These are phyloP conservation scores for Lachnellula subtilissima DNA, from an alignment of 2,329 filamentous ascomycete species.

Conservation along the genomic window DNA sequence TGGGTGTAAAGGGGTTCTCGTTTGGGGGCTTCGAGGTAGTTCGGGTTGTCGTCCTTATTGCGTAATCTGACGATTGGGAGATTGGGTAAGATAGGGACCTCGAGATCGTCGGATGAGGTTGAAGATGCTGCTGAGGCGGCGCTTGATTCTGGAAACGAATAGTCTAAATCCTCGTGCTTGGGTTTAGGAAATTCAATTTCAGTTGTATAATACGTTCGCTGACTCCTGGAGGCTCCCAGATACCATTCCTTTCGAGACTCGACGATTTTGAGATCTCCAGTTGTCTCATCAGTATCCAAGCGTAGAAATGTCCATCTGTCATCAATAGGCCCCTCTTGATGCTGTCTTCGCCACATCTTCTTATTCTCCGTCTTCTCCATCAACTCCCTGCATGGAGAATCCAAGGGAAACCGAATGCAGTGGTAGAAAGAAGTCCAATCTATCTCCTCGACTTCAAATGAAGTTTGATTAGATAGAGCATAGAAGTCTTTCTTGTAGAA, in stretches of 20 bases:
- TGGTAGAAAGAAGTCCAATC: slow-evolving; percentile 68
- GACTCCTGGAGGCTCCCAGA: slow-evolving; percentile 50
- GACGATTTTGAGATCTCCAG: slow-evolving; percentile 54
- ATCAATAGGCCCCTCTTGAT: slow-evolving; percentile 66
- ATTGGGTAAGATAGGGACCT: slow-evolving; percentile 11
- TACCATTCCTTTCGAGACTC: slow-evolving; percentile 68
- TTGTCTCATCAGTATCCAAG: slow-evolving; percentile 55
- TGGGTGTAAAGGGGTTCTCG: slow-evolving; percentile 45
- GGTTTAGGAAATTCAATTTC: slow-evolving; percentile 40
- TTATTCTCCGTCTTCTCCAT: slow-evolving; percentile 41
- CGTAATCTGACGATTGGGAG: slow-evolving; percentile 21
- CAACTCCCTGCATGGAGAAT: slow-evolving; percentile 36
- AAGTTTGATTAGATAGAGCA: slow-evolving; percentile 61
- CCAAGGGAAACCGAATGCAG: slow-evolving; percentile 58
- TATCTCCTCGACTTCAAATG: slow-evolving; percentile 56
- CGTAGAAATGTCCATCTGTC: slow-evolving; percentile 68
- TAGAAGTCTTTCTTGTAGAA: slow-evolving; percentile 64
- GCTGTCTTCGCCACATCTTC: slow-evolving; percentile 59
- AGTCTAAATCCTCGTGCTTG: slow-evolving; percentile 4
- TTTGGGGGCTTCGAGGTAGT: slow-evolving; percentile 33
- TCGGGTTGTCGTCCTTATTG: slow-evolving; percentile 31
- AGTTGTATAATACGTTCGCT: slow-evolving; percentile 62
- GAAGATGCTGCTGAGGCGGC: slow-evolving; percentile 1
- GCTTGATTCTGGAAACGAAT: slow-evolving; percentile 3
- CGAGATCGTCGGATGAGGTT: slow-evolving; percentile 5